A percentile compares a stretch with the other conserved stretches of the same genome.
Evolutionary conservation across 2,329 filamentous ascomycete species (phyloP).

Genomic region (Hypoxylon sp.): DNA sequence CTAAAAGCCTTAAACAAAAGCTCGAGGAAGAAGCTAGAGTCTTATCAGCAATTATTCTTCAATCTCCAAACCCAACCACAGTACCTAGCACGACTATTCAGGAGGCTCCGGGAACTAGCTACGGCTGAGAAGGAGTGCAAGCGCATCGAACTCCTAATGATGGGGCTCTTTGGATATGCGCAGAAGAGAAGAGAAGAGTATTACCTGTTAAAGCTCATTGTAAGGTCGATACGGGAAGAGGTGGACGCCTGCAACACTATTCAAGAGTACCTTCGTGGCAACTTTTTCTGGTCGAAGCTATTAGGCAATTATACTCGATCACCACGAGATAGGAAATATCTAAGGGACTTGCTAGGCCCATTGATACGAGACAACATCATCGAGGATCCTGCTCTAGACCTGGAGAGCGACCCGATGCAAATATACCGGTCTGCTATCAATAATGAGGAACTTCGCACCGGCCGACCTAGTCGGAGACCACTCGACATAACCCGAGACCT

Average conservation of each 20-base stretch:
- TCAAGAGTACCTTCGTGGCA: constrained; percentile 89
- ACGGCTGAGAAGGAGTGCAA: constrained; percentile 93
- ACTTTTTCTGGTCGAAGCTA: constrained; percentile 93
- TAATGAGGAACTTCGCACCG: constrained; percentile 95
- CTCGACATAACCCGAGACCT: constrained; percentile 90
- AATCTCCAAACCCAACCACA: constrained; percentile 96
- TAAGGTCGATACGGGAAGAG: constrained; percentile 87
- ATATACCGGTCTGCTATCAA: constrained; percentile 97
- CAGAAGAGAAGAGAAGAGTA: constrained; percentile 98
- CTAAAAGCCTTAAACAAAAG: constrained; percentile 98
- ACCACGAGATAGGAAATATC: constrained; percentile 90
- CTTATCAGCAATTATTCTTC: constrained; percentile 98
- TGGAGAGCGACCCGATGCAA: constrained; percentile 97
- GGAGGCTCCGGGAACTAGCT: constrained; percentile 83
- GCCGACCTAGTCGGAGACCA: constrained; percentile 82
- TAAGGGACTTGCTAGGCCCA: constrained; percentile 87
- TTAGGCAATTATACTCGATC: constrained; percentile 90
- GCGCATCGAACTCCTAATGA: constrained; percentile 91
- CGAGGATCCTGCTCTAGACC: constrained; percentile 88
- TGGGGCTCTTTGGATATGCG: constrained; percentile 96
- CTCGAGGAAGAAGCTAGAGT: constrained; percentile 93
- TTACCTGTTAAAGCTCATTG: constrained; percentile 90
- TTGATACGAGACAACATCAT: constrained; percentile 93
- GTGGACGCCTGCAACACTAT: constrained; percentile 79
- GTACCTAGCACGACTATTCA: constrained; percentile 91